These are phyloP conservation scores for Clohesyomyces aquaticus DNA, from an alignment of 495 filamentous ascomycete species.

Conservation along the genomic window DNA sequence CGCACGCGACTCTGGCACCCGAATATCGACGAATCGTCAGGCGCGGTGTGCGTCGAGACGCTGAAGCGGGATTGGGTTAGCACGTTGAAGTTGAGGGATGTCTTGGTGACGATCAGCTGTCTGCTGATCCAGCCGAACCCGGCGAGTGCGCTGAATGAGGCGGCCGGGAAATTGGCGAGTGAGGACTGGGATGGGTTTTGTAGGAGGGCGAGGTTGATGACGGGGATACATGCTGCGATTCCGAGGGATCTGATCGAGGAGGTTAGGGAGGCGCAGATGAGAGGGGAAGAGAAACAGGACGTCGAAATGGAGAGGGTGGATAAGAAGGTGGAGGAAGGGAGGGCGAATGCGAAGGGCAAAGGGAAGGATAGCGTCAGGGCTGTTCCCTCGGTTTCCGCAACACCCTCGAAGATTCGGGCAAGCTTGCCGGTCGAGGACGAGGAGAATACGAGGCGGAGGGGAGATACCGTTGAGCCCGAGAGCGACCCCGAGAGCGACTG, in stretches of 20 bases:
- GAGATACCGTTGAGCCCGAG: slow-evolving; percentile 22
- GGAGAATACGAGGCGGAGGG: slow-evolving; percentile 30
- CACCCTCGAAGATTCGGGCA: background rate
- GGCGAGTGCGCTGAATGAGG: slow-evolving; percentile 69
- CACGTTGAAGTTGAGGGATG: slow-evolving; percentile 64
- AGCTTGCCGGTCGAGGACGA: slow-evolving; percentile 28
- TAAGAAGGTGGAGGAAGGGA: slow-evolving; percentile 20
- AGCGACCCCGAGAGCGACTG: slow-evolving; percentile 39
- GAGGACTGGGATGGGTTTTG: slow-evolving; percentile 67
- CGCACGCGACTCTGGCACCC: slow-evolving; percentile 73
- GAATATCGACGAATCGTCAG: slow-evolving; percentile 69
- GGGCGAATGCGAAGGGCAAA: slow-evolving; percentile 20
- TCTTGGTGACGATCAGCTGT: slow-evolving; percentile 69
- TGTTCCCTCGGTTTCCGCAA: no score
- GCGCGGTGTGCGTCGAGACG: slow-evolving; percentile 72
- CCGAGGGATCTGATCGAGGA: slow-evolving; percentile 48
- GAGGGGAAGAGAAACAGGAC: slow-evolving; percentile 66
- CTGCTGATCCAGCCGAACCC: slow-evolving; percentile 75
- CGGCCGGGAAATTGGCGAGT: slow-evolving; percentile 63
- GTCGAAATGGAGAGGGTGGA: no score
- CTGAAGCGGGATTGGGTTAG: slow-evolving; percentile 71
- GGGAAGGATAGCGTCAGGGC: slow-evolving; percentile 8
- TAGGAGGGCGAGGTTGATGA: slow-evolving; percentile 67
- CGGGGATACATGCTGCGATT: slow-evolving; percentile 65
- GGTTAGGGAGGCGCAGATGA: slow-evolving; percentile 60